Base-by-base conservation (phyloP, 1,284 basidiomycete species). In the Ceratobasidium papillatum region DNA sequence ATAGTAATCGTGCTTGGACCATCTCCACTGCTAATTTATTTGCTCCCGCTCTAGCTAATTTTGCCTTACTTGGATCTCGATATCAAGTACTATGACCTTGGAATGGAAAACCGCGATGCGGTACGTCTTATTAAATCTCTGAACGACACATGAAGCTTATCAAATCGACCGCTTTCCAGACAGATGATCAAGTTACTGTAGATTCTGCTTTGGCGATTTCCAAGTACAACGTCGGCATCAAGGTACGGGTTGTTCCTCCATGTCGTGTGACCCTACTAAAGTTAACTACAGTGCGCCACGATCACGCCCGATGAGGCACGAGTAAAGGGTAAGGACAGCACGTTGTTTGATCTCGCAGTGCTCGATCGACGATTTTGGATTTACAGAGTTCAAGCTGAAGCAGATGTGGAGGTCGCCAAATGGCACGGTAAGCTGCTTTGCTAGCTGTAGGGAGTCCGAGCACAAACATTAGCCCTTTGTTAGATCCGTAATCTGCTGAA, bases 11-110 rank as follows among this genome's bases (percentile, higher is more conserved):
- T 11, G n/a, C 19, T n/a, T 45, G 30, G 11, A 25, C 38, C n/a
- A 49, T 25, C 41, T 19, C 22, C 30, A 59, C 41, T 34, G 62
- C 49, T 47, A 34, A 58, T 65, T 61, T 75, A 54, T 75, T 27
- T 43, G 36, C 30, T 34, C n/a, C 32, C 56, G 32, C 17, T 43
- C 49, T 80, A 96, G 94, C 90, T 99, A 80, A 97, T 99, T 80
- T 87, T 98, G 66, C 97, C 97, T 9, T 98, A 96, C 84, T 86
- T 99, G 73, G 89, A 96, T 85, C 86, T 99, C 52, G 94, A 99
- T 81, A 94, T 99, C 87, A 99, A 99, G 84, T 99, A 99, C 86
- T 99, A 91, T 83, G 97, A 99, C 84, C 88, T 99, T 56, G 96
- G 96, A 41, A 89, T 99, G 79, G 94, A 96, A 84, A 87, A 92